Conservation (phyloP, 192 early-diverging fungal genomes). For the Coemansia sp. region DNA sequence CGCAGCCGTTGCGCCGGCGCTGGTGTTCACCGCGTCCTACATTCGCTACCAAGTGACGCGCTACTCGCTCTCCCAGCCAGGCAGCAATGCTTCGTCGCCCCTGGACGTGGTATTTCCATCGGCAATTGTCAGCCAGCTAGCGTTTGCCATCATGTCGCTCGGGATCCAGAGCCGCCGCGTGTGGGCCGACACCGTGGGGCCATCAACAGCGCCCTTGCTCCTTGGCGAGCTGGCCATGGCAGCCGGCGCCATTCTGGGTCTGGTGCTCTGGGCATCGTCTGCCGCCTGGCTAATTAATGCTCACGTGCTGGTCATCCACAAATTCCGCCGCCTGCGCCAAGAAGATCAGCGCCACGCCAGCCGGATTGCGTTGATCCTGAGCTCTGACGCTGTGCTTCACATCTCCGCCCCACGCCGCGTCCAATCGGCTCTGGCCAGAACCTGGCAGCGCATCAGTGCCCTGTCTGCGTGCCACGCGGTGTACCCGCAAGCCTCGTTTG, state of each 20-base stretch:
- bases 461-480: background rate
- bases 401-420: background rate
- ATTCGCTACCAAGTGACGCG: background rate
- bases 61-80: background rate
- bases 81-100: background rate
- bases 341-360: background rate
- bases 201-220: slow-evolving; percentile 26
- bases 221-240: slow-evolving; percentile 43
- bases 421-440: background rate
- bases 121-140: slow-evolving; percentile 14
- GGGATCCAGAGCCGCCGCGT: slow-evolving; percentile 36
- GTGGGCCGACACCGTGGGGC: slow-evolving; percentile 24
- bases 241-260: slow-evolving; percentile 33
- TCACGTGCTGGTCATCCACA: slow-evolving; percentile 11
- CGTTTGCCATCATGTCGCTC: slow-evolving; percentile 26
- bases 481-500: slow-evolving; percentile 21
- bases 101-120: slow-evolving; percentile 8
- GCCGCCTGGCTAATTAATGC: slow-evolving; percentile 25
- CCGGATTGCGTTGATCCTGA: background rate
- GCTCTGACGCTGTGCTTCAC: background rate
- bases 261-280: slow-evolving; percentile 26
- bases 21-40: slow-evolving; percentile 10
- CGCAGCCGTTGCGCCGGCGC: slow-evolving; percentile 3
- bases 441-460: background rate
- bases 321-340: background rate